Base-by-base conservation (phyloP, 2,329 filamentous ascomycete species). In the Grosmannia serpens region DNA sequence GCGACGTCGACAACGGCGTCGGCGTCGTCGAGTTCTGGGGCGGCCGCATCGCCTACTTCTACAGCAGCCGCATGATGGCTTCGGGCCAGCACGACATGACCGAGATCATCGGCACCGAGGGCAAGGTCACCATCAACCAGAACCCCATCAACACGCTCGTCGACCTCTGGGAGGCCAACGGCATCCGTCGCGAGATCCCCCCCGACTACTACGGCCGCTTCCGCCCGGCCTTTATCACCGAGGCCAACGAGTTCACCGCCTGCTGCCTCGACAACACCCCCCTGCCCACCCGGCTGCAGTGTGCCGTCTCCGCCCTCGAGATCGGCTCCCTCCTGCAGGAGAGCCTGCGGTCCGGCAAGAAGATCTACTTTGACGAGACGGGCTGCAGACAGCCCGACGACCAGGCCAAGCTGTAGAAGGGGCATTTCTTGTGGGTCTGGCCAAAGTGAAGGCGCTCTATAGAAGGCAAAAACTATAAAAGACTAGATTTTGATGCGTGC, bases 11-110 rank as follows among this genome's bases (percentile, higher is more conserved):
- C 53, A 59, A 59, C n/a, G 57, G 26, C 27, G 53, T 59, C 10
- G 57, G 57, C 22, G 47, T 59, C 33, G 53, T 59, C 17, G 57
- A 59, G 53, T 59, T 59, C 20, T 59, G 57, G 57, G 46, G 38
- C 20, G 33, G 24, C 11, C 31, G 33, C n/a, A 41, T 59, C n/a
- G 57, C 57, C 11, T 59, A 55, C 44, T 55, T 59, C 17, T 59
- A 49, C 53, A 49, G 41, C 29, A 49, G 35, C 44, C 57, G 57
- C 31, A 59, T 59, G 57, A 59, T 59, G 57, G 57, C 57, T 2
- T 17, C 57, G 1, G 57, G 57, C 9, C 47, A 50, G 29, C 57
- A 59, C 46, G 57, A 59, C 27, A 59, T 59, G 57, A 55, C 57
- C 10, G 57, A 59, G 47, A 59, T 59, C 15, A 33, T 59, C 11